Evolutionary conservation across 139 green algal genomes (phyloP).

Genomic region (Chlamydomonas incerta): DNA sequence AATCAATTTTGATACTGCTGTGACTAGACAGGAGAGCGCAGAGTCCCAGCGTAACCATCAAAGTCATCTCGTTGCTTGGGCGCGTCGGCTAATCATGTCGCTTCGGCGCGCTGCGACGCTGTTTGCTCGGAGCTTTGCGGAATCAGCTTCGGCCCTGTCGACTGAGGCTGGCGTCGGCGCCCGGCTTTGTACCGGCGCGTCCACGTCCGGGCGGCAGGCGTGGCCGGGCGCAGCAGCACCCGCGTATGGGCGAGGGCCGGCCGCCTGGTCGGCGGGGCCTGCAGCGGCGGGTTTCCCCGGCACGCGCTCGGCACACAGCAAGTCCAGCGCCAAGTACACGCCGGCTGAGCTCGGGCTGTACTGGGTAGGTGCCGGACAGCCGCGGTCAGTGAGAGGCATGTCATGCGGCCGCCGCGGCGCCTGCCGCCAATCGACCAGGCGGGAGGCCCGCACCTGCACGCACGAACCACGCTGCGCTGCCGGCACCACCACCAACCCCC

Average conservation of each 20-base stretch:
- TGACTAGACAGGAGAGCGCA: too few species aligned
- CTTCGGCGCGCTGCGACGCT: neutral
- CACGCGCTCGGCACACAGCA: neutral
- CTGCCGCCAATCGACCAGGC: too few species aligned
- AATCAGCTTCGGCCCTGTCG: neutral
- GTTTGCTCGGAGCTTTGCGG: neutral
- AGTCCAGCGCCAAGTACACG: neutral
- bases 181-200: constrained; percentile 7
- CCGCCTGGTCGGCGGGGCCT: too few species aligned
- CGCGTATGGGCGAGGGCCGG: too few species aligned
- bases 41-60: too few species aligned
- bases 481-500: neutral
- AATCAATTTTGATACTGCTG: too few species aligned
- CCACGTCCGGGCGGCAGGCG: neutral
- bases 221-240: neutral
- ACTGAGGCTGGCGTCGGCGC: neutral
- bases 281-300: too few species aligned
- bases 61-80: too few species aligned
- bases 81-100: neutral
- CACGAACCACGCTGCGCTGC: too few species aligned
- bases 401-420: too few species aligned
- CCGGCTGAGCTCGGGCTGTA: neutral
- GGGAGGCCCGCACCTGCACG: too few species aligned
- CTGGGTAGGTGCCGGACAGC: neutral
- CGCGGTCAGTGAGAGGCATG: too few species aligned